These are phyloP conservation scores for Allomyces javanicus DNA, from an alignment of 192 early-diverging fungal species.

Conservation along the genomic window DNA sequence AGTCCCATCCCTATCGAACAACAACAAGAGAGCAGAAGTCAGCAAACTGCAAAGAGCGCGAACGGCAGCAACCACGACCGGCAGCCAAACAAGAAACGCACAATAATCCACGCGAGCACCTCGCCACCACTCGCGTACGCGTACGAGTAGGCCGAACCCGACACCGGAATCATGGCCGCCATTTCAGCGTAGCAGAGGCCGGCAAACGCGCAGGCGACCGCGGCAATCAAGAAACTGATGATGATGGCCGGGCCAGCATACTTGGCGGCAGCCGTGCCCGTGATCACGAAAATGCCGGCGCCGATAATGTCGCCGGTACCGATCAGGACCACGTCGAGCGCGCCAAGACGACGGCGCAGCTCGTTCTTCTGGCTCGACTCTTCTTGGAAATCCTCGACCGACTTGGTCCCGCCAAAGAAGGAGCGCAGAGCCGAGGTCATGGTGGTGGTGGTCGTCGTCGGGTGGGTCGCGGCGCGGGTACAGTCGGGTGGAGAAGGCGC, in stretches of 20 bases:
- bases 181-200: constrained; percentile 2
- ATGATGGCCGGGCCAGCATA: constrained; percentile 4
- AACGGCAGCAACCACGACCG: too few species aligned
- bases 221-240: constrained; percentile 2
- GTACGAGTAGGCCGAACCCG: constrained; percentile 5
- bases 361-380: background rate
- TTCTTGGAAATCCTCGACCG: background rate
- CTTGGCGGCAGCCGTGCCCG: constrained; percentile 1
- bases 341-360: background rate
- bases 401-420: background rate
- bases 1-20: background rate
- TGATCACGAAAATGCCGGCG: constrained; percentile 3
- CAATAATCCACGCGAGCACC: constrained; percentile 7
- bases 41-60: too few species aligned
- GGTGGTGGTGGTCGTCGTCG: too few species aligned
- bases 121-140: constrained; percentile 3
- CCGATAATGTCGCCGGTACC: constrained; percentile 2
- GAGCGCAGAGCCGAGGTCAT: too few species aligned
- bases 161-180: constrained; percentile 1
- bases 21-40: too few species aligned
- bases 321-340: background rate
- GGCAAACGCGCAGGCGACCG: constrained; percentile 1
- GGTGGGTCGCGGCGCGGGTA: too few species aligned
- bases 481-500: too few species aligned
- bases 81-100: too few species aligned